These are phyloP conservation scores for Tylopilus subfusipes DNA, from an alignment of 768 basidiomycete species.

Conservation along the genomic window DNA sequence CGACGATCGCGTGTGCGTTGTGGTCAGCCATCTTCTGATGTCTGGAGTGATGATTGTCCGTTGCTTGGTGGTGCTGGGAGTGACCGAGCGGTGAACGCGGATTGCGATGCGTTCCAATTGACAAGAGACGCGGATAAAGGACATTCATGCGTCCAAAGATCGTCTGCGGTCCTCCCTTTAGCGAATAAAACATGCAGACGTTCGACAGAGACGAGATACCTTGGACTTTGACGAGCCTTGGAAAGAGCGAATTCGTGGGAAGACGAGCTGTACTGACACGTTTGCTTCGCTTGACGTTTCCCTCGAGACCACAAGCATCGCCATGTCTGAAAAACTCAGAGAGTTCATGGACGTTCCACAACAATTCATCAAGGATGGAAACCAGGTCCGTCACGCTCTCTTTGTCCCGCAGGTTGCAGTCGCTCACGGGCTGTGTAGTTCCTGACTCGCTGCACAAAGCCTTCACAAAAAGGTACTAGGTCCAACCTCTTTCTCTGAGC, in stretches of 20 bases:
- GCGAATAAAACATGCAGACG: background rate
- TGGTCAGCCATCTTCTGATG: slow-evolving; percentile 23
- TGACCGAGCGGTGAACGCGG: slow-evolving; percentile 22
- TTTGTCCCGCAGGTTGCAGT: background rate
- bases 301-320: slow-evolving; percentile 22
- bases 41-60: slow-evolving; percentile 6
- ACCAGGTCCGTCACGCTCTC: slow-evolving; percentile 58
- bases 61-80: slow-evolving; percentile 9
- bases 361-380: slow-evolving; percentile 89
- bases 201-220: slow-evolving; percentile 15
- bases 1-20: slow-evolving; percentile 8
- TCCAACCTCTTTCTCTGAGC: background rate
- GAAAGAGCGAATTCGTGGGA: slow-evolving; percentile 27
- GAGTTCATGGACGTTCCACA: slow-evolving; percentile 91
- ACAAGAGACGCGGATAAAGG: slow-evolving; percentile 39
- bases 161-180: slow-evolving; percentile 15
- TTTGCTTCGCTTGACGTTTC: slow-evolving; percentile 20
- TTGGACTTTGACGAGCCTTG: slow-evolving; percentile 2
- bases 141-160: slow-evolving; percentile 56
- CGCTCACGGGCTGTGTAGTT: slow-evolving; percentile 53
- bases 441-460: slow-evolving; percentile 95
- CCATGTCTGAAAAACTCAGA: slow-evolving; percentile 86
- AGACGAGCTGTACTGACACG: slow-evolving; percentile 24
- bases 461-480: slow-evolving; percentile 80
- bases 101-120: slow-evolving; percentile 29